These are phyloP conservation scores for Amaranthus cruentus DNA, from an alignment of 148 eudicot genomes.

Conservation along the genomic window DNA sequence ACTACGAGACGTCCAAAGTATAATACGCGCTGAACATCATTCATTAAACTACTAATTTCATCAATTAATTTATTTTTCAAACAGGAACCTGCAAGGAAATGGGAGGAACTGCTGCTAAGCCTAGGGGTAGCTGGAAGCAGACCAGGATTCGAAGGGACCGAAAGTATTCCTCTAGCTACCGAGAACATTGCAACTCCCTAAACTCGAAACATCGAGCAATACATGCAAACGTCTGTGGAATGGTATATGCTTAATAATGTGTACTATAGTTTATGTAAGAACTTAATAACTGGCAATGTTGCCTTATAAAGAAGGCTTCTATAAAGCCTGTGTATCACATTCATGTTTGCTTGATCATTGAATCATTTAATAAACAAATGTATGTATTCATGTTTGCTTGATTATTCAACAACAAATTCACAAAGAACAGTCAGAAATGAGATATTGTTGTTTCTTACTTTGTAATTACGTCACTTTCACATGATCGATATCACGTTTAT, in stretches of 20 bases:
- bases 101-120: constrained; percentile 36
- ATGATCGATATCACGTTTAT: no score
- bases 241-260: neutral
- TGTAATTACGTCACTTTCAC: no score
- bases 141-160: constrained; percentile 25
- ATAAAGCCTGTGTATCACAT: neutral
- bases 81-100: constrained; percentile 40
- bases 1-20: neutral
- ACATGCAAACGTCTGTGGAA: neutral
- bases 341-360: constrained; percentile 11
- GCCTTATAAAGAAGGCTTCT: neutral
- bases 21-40: neutral
- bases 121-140: constrained; percentile 25
- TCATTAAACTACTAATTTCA: neutral
- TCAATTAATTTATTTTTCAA: neutral
- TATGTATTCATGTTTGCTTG: no score
- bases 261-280: constrained; percentile 10
- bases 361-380: neutral
- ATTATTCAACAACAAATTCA: no score
- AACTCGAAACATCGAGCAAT: neutral
- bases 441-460: no score
- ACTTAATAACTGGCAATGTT: neutral
- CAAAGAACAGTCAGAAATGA: no score
- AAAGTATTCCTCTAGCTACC: constrained; percentile 27
- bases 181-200: constrained; percentile 41